These are phyloP conservation scores for Penicillium paneum DNA, from an alignment of 2,329 filamentous ascomycete species.

Conservation along the genomic window DNA sequence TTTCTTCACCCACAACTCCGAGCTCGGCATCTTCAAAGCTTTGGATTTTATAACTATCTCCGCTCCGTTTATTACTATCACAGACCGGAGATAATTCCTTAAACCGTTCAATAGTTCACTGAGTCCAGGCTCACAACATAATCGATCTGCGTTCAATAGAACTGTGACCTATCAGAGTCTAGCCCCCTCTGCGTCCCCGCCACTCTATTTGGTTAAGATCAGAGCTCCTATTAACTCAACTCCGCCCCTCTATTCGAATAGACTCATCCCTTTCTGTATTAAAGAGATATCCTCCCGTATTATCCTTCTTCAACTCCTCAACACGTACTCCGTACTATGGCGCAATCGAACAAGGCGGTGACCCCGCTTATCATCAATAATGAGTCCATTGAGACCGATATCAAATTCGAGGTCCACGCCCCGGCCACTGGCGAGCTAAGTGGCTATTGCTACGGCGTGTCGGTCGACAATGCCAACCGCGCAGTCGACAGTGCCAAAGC, in stretches of 20 bases:
- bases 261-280: background rate
- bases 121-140: background rate
- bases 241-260: background rate
- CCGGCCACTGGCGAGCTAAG: conserved; percentile 54
- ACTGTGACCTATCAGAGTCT: background rate
- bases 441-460: conserved; percentile 56
- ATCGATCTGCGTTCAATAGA: background rate
- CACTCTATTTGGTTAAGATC: conserved; percentile 1
- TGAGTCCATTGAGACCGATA: conserved; percentile 40
- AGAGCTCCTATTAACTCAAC: background rate
- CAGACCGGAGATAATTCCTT: conserved; percentile 5
- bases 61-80: too few species aligned
- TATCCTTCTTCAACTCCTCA: background rate
- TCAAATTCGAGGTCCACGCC: conserved; percentile 51
- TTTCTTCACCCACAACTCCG: conserved; percentile 2
- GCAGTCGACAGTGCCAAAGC: conserved; percentile 61
- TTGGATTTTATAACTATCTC: too few species aligned
- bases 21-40: background rate
- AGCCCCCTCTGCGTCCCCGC: background rate
- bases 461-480: conserved; percentile 53
- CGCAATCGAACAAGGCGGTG: conserved; percentile 14
- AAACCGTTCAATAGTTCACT: background rate
- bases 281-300: background rate
- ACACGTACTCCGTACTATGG: conserved; percentile 11
- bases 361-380: conserved; percentile 46